These are phyloP conservation scores for Candida insectorum DNA, from an alignment of 805 yeast species.

Conservation along the genomic window DNA sequence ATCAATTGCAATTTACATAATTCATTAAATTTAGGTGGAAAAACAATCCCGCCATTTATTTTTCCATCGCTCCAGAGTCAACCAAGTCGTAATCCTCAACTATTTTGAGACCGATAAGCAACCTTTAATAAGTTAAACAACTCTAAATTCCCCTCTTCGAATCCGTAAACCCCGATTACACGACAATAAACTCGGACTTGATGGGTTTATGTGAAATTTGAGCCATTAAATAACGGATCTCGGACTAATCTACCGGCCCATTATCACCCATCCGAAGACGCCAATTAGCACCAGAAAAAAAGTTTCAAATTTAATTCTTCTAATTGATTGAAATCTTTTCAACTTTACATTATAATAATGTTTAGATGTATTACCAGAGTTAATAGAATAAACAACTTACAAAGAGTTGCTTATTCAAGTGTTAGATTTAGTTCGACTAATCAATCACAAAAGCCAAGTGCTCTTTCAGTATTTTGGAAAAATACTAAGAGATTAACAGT, in stretches of 20 bases:
- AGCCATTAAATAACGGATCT: slow-evolving; percentile 3
- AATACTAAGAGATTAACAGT: slow-evolving; percentile 46
- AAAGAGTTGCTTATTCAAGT: not conserved
- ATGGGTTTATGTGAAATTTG: no score
- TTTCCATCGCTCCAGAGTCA: no score
- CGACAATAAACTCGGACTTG: no score
- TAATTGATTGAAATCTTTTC: not conserved
- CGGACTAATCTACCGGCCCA: slow-evolving; percentile 9
- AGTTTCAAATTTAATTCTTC: not conserved
- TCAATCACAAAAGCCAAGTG: slow-evolving; percentile 2
- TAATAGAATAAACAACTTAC: not conserved
- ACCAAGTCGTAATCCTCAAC: no score
- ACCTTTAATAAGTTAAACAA: not conserved
- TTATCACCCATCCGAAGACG: slow-evolving; percentile 9
- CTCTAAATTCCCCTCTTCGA: no score
- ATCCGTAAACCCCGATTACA: no score
- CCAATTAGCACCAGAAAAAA: not conserved
- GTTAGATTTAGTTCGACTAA: slow-evolving; percentile 12
- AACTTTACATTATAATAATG: not conserved
- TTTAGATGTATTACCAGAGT: slow-evolving; percentile 2
- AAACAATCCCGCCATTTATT: no score
- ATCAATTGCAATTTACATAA: no score
- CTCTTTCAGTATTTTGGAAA: slow-evolving; percentile 42
- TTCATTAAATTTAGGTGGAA: no score
- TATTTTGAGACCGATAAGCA: no score